Evolutionary conservation across 331 rosid genomes (phyloP).

Genomic region (Malus hybrid): DNA sequence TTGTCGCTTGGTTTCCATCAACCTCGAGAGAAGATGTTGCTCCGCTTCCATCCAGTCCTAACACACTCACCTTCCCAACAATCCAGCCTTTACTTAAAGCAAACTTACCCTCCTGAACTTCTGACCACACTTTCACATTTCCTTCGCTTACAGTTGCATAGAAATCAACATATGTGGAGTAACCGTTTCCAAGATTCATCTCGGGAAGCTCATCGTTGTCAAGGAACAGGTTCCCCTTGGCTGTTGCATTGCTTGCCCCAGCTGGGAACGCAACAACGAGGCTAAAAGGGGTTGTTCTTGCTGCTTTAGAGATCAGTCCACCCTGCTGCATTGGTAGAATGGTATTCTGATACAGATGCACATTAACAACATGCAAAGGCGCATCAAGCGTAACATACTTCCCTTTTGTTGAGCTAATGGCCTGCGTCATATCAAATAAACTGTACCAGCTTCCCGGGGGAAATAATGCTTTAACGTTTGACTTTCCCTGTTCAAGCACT

Average conservation of each 20-base stretch:
- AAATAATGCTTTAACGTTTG: constrained; percentile 63
- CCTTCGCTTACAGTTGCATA: constrained; percentile 50
- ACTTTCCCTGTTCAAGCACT: constrained; percentile 61
- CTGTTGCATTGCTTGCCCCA: constrained; percentile 47
- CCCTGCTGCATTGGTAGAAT: constrained; percentile 90
- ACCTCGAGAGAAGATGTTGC: constrained; percentile 36
- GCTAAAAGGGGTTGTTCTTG: constrained; percentile 66
- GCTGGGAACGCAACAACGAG: constrained; percentile 63
- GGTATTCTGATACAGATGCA: constrained; percentile 69
- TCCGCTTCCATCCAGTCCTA: constrained; percentile 58
- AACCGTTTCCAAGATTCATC: constrained; percentile 66
- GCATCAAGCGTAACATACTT: constrained; percentile 57
- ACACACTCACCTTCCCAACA: constrained; percentile 50
- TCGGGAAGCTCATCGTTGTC: constrained; percentile 71
- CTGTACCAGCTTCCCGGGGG: constrained; percentile 90
- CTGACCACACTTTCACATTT: constrained; percentile 67
- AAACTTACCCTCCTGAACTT: constrained; percentile 71
- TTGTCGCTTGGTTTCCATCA: constrained; percentile 33
- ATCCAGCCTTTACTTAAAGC: constrained; percentile 59
- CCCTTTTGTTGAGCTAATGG: constrained; percentile 41
- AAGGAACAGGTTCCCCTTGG: constrained; percentile 65
- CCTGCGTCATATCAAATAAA: constrained; percentile 56
- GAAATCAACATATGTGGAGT: constrained; percentile 53
- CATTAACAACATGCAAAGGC: constrained; percentile 72
- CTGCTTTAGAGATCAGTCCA: constrained; percentile 67